These are phyloP conservation scores for Pulveroboletus ravenelii DNA, from an alignment of 768 basidiomycete species.

Conservation along the genomic window DNA sequence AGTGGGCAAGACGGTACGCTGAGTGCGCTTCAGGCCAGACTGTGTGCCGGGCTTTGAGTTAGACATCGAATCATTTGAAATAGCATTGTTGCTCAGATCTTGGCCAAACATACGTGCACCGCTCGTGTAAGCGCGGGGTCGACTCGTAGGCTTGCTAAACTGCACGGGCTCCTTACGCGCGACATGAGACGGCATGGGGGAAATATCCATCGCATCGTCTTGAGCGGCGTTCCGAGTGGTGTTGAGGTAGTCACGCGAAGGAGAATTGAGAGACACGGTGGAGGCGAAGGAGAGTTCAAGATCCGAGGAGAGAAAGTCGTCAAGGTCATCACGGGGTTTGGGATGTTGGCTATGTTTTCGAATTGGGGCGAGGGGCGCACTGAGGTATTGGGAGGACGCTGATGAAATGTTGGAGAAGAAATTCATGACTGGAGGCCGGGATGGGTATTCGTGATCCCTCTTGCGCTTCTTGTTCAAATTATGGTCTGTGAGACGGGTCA, in stretches of 20 bases:
- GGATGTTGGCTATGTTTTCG: conserved; percentile 47
- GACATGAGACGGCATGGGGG: conserved; percentile 49
- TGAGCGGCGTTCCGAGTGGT: conserved; percentile 47
- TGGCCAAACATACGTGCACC: conserved; percentile 66
- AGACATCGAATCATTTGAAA: conserved; percentile 32
- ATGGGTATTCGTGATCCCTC: conserved; percentile 30
- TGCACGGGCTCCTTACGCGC: conserved; percentile 28
- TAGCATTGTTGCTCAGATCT: conserved; percentile 59
- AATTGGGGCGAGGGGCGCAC: conserved; percentile 35
- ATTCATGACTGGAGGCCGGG: conserved; percentile 45
- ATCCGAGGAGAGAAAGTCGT: conserved; percentile 70
- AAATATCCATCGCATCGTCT: conserved; percentile 77
- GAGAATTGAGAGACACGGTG: conserved; percentile 74
- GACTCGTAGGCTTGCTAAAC: conserved; percentile 31
- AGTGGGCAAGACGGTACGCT: conserved; percentile 58
- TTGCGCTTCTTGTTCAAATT: conserved; percentile 45
- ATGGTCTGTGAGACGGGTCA: conserved; percentile 39
- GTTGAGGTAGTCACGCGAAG: conserved; percentile 44
- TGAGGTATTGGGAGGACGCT: conserved; percentile 43
- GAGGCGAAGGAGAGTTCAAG: conserved; percentile 81
- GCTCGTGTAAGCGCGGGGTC: conserved; percentile 65
- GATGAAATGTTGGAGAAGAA: conserved; percentile 42
- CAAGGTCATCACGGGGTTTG: conserved; percentile 47
- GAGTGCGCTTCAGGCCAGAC: conserved; percentile 47
- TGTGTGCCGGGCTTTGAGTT: conserved; percentile 26